Conservation (phyloP, 306 rosid species). For the Cercis canadensis region DNA sequence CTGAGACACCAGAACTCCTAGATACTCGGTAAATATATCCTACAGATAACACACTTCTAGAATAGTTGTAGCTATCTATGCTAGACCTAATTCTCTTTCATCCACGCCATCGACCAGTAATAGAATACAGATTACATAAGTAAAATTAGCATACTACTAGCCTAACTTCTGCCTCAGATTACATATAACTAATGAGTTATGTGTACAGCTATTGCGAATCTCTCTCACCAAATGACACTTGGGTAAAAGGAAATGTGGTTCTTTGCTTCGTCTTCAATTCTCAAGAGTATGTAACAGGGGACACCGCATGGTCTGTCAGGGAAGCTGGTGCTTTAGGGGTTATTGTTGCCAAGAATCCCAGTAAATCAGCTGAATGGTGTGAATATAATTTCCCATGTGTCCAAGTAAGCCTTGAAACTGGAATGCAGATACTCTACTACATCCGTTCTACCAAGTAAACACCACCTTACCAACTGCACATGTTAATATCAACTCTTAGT, state of each 20-base stretch:
- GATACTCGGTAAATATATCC: conserved; percentile 42
- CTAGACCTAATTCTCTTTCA: not conserved
- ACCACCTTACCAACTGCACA: not conserved
- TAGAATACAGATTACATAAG: not conserved
- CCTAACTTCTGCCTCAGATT: not conserved
- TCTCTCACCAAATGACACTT: conserved; percentile 34
- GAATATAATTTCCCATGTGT: conserved; percentile 42
- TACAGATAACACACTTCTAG: not conserved
- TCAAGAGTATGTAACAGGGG: not conserved
- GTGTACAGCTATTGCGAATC: conserved; percentile 38
- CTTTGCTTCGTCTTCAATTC: conserved; percentile 46
- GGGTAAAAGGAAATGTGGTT: conserved; percentile 44
- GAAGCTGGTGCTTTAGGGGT: conserved; percentile 48
- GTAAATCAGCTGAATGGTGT: conserved; percentile 13
- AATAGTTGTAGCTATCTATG: not conserved
- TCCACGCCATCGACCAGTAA: not conserved
- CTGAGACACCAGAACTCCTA: conserved; percentile 40
- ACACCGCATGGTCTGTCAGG: conserved; percentile 28
- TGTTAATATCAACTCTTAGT: not conserved
- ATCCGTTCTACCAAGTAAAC: conserved; percentile 53
- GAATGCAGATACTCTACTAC: conserved; percentile 49
- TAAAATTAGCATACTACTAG: not conserved
- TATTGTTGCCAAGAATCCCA: conserved; percentile 43
- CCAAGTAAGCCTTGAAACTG: conserved; percentile 48
- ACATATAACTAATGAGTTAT: not conserved